Percentiles rank a stretch among this genome's conserved stretches.
phyloP scores from a whole-genome alignment of 768 basidiomycete species.

The Collybia sordida region DNA sequence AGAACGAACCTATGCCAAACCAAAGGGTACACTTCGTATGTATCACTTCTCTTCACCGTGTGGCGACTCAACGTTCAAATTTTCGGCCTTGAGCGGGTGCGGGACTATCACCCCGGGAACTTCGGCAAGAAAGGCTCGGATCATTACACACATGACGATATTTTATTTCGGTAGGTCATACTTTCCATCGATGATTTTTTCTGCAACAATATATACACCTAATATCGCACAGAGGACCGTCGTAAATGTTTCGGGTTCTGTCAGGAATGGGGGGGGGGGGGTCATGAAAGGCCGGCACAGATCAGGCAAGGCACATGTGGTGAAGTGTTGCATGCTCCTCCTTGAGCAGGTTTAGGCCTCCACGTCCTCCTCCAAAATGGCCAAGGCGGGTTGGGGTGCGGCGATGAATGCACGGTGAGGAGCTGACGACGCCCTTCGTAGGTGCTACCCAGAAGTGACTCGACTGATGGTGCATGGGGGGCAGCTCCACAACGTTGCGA shows the following conservation, averaged over 20 bases:
- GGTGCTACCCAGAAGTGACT: too few relatives aligned
- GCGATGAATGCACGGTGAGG: too few relatives aligned
- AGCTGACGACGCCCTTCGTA: too few relatives aligned
- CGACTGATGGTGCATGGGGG: too few relatives aligned
- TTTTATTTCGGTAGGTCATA: not conserved
- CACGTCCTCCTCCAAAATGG: too few relatives aligned
- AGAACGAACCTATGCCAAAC: not conserved
- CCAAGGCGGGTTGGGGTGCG: too few relatives aligned
- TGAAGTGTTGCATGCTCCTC: conserved; percentile 72
- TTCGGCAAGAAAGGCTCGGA: conserved; percentile 24
- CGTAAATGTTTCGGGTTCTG: conserved; percentile 28
- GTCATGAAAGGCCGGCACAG: conserved; percentile 19
- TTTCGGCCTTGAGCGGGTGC: not conserved
- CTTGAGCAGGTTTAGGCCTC: too few relatives aligned
- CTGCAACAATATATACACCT: conserved; percentile 17
- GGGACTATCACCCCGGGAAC: conserved; percentile 8
- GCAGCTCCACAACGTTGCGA: too few relatives aligned
- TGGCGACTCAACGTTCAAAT: conserved; percentile 3
- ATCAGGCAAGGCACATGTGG: conserved; percentile 38
- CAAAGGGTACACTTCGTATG: conserved; percentile 13
- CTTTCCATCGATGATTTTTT: conserved; percentile 1
- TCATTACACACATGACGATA: too few relatives aligned
- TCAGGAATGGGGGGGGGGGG: conserved; percentile 5
- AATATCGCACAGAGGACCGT: conserved; percentile 14
- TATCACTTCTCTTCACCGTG: conserved; percentile 16